Evolutionary conservation across 352 stramenopile species (phyloP).

Genomic region (Aphanomyces invadans): DNA sequence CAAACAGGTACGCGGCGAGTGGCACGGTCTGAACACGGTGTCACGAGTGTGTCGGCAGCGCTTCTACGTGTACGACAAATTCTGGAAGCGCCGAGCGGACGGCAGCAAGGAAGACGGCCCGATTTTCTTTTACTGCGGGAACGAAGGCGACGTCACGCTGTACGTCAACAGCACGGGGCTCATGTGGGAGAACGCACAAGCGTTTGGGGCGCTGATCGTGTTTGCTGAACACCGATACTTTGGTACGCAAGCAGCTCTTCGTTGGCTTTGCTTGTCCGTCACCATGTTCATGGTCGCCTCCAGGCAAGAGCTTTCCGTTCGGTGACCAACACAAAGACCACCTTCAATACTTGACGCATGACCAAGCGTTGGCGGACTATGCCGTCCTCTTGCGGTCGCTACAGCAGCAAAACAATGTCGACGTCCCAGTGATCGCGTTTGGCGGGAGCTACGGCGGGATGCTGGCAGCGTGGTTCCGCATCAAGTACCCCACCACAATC

Average conservation of each 20-base stretch:
- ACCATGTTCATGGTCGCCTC: no score
- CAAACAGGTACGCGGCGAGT: slow-evolving; percentile 11
- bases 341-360: slow-evolving; percentile 79
- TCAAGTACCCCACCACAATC: slow-evolving; percentile 92
- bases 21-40: background rate
- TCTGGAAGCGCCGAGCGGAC: slow-evolving; percentile 42
- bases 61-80: slow-evolving; percentile 86
- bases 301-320: slow-evolving; percentile 79
- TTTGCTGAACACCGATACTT: slow-evolving; percentile 97
- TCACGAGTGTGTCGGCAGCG: slow-evolving; percentile 60
- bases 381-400: slow-evolving; percentile 77
- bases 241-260: slow-evolving; percentile 27
- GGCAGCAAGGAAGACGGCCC: slow-evolving; percentile 30
- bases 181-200: slow-evolving; percentile 91
- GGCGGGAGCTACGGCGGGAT: slow-evolving; percentile 95
- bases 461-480: slow-evolving; percentile 91
- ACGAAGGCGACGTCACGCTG: slow-evolving; percentile 92
- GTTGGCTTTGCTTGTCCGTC: no score
- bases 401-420: slow-evolving; percentile 42
- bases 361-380: slow-evolving; percentile 94
- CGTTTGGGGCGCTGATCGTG: slow-evolving; percentile 86
- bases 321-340: slow-evolving; percentile 52
- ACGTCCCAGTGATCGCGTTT: slow-evolving; percentile 86
- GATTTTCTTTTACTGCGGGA: slow-evolving; percentile 92
- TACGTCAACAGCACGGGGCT: slow-evolving; percentile 94